Evolutionary conservation across 345 rosid genomes (phyloP).

Genomic region (Melaleuca alternifolia): DNA sequence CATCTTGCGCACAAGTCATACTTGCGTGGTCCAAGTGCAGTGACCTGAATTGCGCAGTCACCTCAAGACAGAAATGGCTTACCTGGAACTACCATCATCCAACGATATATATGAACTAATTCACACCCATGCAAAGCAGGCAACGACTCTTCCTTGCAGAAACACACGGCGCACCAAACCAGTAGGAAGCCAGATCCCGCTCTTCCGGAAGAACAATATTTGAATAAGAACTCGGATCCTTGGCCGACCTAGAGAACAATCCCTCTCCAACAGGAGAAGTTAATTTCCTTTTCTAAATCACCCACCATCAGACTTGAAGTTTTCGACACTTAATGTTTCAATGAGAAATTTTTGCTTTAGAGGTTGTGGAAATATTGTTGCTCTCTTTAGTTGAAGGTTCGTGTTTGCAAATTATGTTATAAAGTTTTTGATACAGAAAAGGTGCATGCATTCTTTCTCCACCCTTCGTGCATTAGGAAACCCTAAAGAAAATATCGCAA

Average conservation of each 20-base stretch:
- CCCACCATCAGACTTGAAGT: background rate
- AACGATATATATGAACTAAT: background rate
- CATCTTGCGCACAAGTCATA: background rate
- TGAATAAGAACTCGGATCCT: background rate
- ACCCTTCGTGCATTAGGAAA: background rate
- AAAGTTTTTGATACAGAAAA: background rate
- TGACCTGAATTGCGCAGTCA: no score
- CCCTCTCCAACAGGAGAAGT: background rate
- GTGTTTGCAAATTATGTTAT: background rate
- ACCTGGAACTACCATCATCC: background rate
- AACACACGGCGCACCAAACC: background rate
- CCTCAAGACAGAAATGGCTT: background rate
- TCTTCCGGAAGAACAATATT: background rate
- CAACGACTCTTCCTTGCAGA: background rate
- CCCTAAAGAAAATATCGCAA: background rate
- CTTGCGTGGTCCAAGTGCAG: no score
- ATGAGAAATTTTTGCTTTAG: background rate
- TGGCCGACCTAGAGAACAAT: background rate
- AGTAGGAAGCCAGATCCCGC: background rate
- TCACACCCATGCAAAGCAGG: background rate
- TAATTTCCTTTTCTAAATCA: background rate
- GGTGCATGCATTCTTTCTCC: background rate
- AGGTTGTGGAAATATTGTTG: background rate
- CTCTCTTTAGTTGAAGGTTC: background rate
- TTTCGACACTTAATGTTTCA: background rate